These are phyloP conservation scores for Halenospora varia DNA, from an alignment of 495 filamentous ascomycete species.

Conservation along the genomic window DNA sequence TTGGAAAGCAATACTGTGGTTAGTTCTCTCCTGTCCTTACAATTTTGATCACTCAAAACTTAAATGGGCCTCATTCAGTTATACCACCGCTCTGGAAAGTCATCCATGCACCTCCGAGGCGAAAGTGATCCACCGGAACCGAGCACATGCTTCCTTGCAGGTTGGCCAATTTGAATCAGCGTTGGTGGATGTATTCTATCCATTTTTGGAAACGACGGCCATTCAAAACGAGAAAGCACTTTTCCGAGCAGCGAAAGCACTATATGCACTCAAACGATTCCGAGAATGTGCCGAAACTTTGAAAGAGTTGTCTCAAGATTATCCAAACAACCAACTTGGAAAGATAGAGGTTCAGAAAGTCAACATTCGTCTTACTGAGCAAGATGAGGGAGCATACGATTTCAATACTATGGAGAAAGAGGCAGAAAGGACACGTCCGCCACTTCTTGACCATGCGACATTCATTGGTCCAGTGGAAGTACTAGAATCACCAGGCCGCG, in stretches of 20 bases:
- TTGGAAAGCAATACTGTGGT: constrained; percentile 8
- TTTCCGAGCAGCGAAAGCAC: constrained; percentile 39
- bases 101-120: constrained; percentile 10
- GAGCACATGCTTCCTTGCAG: constrained; percentile 38
- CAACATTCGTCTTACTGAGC: constrained; percentile 29
- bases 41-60: background rate
- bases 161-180: constrained; percentile 29
- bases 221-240: constrained; percentile 41
- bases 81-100: constrained; percentile 27
- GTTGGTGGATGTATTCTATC: constrained; percentile 25
- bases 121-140: constrained; percentile 31
- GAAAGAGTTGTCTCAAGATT: constrained; percentile 31
- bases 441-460: constrained; percentile 42
- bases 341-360: constrained; percentile 30
- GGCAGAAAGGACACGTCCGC: constrained; percentile 22
- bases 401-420: constrained; percentile 39
- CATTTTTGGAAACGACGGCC: constrained; percentile 17
- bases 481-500: constrained; percentile 9
- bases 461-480: constrained; percentile 33
- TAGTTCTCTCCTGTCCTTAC: background rate
- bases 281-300: constrained; percentile 19
- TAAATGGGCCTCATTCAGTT: constrained; percentile 20
- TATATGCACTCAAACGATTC: constrained; percentile 41
- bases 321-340: constrained; percentile 27
- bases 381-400: constrained; percentile 37